Evolutionary conservation across 2,329 filamentous ascomycete genomes (phyloP), one percentile per base, ranked within the genome.

Genomic region (Malbranchea cinnamomea): DNA sequence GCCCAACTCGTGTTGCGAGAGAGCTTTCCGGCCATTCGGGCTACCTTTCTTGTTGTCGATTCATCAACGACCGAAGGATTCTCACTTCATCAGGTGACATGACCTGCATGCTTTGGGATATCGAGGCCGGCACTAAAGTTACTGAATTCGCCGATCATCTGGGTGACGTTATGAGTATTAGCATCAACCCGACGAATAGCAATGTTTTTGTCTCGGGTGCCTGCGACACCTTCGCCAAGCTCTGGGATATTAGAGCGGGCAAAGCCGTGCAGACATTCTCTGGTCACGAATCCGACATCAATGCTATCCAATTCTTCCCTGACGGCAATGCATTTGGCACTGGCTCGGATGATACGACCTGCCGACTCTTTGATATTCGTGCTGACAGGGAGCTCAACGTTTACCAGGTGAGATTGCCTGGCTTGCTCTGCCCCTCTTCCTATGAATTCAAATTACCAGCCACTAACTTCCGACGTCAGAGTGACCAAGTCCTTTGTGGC

Each of bases 61-160:
- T 98, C 59, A 92, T 95, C 65, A 95, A 93, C 56, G 89, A 98
- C 63, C 78, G 89, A 50, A 84, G 83, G 52, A 95, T 98, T 49
- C 74, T 98, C 41, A 98, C 89, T 37, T 95, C 89, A 0, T 98
- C 89, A 2, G 89, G 89, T 40, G 89, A 98, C 54, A 98, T 98
- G 89, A 98, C 89, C 30, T 98, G 89, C 58, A 94, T 95, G 78
- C 81, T 95, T 52, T 98, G 89, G 89, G 89, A 98, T 63, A 87
- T 98, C 41, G 89, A 98, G 62, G 92, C 87, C 1, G 89, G 89
- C 34, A 83, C 85, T 42, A 94, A 94, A 64, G 80, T 93, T 23
- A 92, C 85, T 50, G 89, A 98, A 56, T 98, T 95, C 45, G 89
- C 89, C 50, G 89, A 98, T 60, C 89, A 98, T 55, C 69, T 98